These are phyloP conservation scores for Rhipidocladum racemiflorum DNA, from an alignment of 176 grass and related monocot genomes.

Conservation along the genomic window DNA sequence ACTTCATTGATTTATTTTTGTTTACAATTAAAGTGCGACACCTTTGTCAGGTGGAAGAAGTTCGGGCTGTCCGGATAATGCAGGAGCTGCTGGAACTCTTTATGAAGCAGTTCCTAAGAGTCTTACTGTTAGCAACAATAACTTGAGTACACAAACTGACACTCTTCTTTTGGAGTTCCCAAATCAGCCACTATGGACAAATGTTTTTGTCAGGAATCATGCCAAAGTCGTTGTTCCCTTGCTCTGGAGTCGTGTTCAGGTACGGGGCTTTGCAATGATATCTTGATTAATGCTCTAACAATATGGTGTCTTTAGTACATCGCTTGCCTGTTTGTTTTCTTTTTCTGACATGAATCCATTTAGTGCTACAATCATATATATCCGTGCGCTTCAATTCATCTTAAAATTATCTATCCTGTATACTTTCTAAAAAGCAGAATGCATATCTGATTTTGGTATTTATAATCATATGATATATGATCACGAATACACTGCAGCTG, in stretches of 20 bases:
- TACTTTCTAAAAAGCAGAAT: background rate
- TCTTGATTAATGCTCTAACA: background rate
- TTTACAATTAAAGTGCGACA: slow-evolving; percentile 16
- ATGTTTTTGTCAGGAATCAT: slow-evolving; percentile 90
- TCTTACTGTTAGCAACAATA: slow-evolving; percentile 88
- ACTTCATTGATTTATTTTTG: background rate
- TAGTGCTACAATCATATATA: background rate
- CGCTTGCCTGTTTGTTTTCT: background rate
- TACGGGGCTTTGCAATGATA: slow-evolving; percentile 29
- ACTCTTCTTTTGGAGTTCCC: slow-evolving; percentile 97
- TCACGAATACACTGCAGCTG: background rate
- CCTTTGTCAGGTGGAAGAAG: slow-evolving; percentile 67
- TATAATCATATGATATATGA: background rate
- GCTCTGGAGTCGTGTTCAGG: slow-evolving; percentile 99
- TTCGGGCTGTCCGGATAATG: slow-evolving; percentile 90
- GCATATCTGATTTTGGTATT: background rate
- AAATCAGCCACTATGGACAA: slow-evolving; percentile 98
- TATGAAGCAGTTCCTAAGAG: slow-evolving; percentile 98
- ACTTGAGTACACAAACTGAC: slow-evolving; percentile 93
- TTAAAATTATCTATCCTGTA: slow-evolving; percentile 1
- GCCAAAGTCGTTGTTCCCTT: slow-evolving; percentile 95
- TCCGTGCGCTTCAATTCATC: slow-evolving; percentile 2
- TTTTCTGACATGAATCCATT: background rate
- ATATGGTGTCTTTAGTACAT: background rate
- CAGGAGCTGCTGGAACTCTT: slow-evolving; percentile 94